These are phyloP conservation scores for Aspergillus caelatus DNA, from an alignment of 2,329 filamentous ascomycete species.

Conservation along the genomic window DNA sequence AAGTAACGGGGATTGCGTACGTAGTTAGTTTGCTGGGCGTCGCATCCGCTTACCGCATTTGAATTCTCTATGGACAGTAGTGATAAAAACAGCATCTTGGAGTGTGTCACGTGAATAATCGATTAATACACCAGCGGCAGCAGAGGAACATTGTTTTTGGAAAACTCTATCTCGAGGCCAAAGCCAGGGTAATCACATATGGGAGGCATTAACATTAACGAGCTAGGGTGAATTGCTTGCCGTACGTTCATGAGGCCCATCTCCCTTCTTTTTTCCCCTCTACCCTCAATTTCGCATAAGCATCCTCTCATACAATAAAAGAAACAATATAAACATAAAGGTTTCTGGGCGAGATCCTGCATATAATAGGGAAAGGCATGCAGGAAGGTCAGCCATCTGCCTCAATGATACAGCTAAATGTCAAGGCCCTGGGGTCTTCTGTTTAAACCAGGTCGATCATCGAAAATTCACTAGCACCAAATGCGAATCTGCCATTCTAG, in stretches of 20 bases:
- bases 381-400: not conserved
- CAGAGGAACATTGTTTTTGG: not conserved
- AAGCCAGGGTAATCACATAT: not conserved
- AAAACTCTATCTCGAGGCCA: not conserved
- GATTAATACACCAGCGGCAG: no score
- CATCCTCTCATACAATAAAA: not conserved
- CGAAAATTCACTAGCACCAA: not conserved
- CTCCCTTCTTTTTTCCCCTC: not conserved
- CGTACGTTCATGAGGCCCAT: not conserved
- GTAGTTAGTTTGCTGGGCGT: constrained; percentile 17
- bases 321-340: not conserved
- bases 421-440: not conserved
- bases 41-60: constrained; percentile 6
- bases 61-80: not conserved
- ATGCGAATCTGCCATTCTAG: not conserved
- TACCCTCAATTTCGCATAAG: not conserved
- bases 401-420: not conserved
- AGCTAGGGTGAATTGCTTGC: not conserved
- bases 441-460: not conserved
- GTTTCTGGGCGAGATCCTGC: not conserved
- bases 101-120: not conserved
- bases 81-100: not conserved
- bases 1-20: constrained; percentile 11
- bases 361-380: not conserved
- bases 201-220: not conserved